phyloP scores from a whole-genome alignment of 257 asterid species.

The Euphrasia confusa region DNA sequence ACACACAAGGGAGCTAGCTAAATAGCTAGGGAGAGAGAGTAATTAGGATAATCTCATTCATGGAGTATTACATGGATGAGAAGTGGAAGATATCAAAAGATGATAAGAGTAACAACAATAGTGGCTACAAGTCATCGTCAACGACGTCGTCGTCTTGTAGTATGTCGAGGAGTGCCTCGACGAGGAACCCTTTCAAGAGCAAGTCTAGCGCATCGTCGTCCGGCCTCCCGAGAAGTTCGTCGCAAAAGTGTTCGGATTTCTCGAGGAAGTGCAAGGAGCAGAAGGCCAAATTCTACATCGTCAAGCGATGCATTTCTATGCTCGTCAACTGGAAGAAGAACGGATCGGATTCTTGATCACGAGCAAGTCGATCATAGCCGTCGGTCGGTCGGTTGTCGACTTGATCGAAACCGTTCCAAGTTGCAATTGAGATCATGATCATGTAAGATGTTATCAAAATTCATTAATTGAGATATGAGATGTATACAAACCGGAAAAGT shows the following conservation, averaged over 20 bases:
- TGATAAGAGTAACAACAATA: neutral
- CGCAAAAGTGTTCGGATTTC: constrained; percentile 1
- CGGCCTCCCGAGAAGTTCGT: neutral
- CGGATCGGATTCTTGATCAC: constrained; percentile 3
- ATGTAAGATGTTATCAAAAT: no score
- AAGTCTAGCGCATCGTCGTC: neutral
- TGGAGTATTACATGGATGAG: constrained; percentile 7
- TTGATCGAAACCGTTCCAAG: no score
- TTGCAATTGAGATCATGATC: no score
- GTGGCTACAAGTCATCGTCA: neutral
- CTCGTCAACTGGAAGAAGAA: neutral
- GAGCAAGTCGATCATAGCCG: no score
- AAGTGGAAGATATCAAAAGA: constrained; percentile 5
- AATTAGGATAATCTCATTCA: neutral
- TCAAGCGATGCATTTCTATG: constrained; percentile 2
- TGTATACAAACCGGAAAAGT: no score
- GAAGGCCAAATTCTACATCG: constrained; percentile 7
- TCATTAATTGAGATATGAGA: no score
- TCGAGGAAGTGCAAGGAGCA: constrained; percentile 6
- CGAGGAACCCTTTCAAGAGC: neutral
- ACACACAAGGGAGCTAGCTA: no score
- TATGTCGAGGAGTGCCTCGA: neutral
- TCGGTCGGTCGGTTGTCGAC: no score
- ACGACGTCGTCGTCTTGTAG: neutral
- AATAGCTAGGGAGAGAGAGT: no score